Conservation (phyloP, 1,284 basidiomycete species). For the Ustilago crameri region DNA sequence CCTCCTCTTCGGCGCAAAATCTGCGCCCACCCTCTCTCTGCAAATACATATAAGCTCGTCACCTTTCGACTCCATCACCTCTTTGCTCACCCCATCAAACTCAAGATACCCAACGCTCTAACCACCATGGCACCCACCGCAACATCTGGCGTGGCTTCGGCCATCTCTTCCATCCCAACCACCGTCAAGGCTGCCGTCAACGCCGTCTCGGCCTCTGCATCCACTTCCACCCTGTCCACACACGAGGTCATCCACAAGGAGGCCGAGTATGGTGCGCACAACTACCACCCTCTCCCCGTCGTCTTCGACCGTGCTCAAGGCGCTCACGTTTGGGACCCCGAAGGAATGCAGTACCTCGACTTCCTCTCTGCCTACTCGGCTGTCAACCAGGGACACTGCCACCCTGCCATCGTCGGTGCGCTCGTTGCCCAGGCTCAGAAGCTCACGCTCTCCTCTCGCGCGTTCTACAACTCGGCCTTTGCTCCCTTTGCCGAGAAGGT, state of each 20-base stretch:
- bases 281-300: constrained; percentile 94
- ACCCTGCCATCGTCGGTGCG: constrained; percentile 85
- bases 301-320: constrained; percentile 91
- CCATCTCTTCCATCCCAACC: constrained; percentile 27
- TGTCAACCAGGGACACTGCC: constrained; percentile 88
- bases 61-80: neutral
- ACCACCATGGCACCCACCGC: constrained; percentile 50
- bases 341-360: constrained; percentile 76
- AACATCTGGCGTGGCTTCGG: constrained; percentile 30
- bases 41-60: constrained; percentile 25
- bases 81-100: neutral
- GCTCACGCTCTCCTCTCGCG: constrained; percentile 91
- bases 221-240: constrained; percentile 62
- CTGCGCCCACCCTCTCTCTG: constrained; percentile 1
- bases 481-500: constrained; percentile 88
- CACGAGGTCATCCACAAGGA: constrained; percentile 83
- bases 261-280: constrained; percentile 81
- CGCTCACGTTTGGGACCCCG: constrained; percentile 94
- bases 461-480: constrained; percentile 94
- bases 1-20: constrained; percentile 10
- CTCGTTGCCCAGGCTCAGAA: constrained; percentile 86
- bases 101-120: neutral
- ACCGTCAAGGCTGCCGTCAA: constrained; percentile 42
- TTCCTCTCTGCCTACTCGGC: constrained; percentile 95
- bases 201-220: constrained; percentile 32